A percentile compares a stretch with the other conserved stretches of the same genome.
Conservation (phyloP, 2,329 filamentous ascomycete genomes). For the Ceratocystis ficicola region DNA sequence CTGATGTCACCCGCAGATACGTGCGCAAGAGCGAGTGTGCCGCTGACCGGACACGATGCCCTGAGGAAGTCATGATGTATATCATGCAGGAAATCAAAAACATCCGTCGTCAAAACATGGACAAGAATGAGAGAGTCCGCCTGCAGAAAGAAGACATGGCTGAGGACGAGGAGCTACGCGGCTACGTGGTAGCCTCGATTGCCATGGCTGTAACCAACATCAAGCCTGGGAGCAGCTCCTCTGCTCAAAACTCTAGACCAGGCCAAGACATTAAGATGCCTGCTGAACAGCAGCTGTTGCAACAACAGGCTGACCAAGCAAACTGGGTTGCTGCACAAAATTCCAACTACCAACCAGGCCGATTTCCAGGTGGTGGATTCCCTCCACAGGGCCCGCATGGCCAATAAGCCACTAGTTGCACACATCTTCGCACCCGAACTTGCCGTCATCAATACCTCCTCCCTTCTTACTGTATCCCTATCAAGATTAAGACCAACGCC, state of each 20-base stretch:
- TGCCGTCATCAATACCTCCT: not conserved
- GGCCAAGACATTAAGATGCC: constrained; percentile 49
- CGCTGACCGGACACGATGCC: constrained; percentile 61
- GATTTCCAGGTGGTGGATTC: constrained; percentile 10
- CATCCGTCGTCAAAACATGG: constrained; percentile 69
- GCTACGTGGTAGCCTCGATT: constrained; percentile 61
- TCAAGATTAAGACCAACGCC: not conserved
- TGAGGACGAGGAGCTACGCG: constrained; percentile 63
- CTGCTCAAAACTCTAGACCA: constrained; percentile 25
- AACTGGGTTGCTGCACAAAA: constrained; percentile 18
- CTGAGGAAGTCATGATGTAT: constrained; percentile 82
- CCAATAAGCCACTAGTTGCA: not conserved
- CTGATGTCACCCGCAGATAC: constrained; percentile 54
- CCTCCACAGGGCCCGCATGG: constrained; percentile 1
- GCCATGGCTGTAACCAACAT: constrained; percentile 60
- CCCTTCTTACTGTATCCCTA: not conserved
- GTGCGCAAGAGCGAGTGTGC: constrained; percentile 62
- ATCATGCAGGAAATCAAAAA: constrained; percentile 85
- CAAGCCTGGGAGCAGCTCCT: constrained; percentile 35
- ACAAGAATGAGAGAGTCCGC: constrained; percentile 71
- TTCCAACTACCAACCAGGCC: constrained; percentile 9
- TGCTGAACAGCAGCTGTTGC: constrained; percentile 41
- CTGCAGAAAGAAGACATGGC: constrained; percentile 68
- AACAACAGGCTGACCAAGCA: constrained; percentile 16
- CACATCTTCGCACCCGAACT: not conserved